Base-by-base conservation (phyloP, 208 protist genomes). In the Crithidia sp. region DNA sequence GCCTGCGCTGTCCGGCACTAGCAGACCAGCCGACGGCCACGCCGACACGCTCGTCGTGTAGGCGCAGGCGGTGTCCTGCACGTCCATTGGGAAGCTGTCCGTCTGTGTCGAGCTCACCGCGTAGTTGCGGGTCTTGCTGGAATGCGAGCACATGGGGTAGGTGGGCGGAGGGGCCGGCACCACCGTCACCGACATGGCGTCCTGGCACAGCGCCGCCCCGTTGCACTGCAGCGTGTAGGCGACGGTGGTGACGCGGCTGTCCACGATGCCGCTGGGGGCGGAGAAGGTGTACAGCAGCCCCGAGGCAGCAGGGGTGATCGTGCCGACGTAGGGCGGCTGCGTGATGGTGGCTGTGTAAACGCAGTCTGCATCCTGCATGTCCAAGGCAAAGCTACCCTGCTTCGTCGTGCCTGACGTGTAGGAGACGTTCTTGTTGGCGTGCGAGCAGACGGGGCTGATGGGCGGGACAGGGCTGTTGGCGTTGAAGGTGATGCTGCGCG, bases 121-220 rank as follows among this genome's bases (percentile, higher is more conserved):
- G 44, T 77, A 85, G 66, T 67, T 71, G 49, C 19, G 28, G 5
- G 59, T 60, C 59, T 57, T 65, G 50, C 41, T 53, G 13, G 67
- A 69, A 45, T 67, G 75, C 61, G 67, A 74, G 67, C 60, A 80
- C 62, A 7, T 57, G 28, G 56, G 62, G 50, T 63, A 81, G 55
- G 40, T 47, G 44, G 67, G 64, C 64, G 57, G 52, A 5, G 64
- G 64, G 5, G 64, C 64, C 6, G 64, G 64, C 64, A 68, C 52
- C 39, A 68, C 64, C 4, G 64, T 68, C 52, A 68, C 39, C 40
- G 9, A 40, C 64, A 68, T 43, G 39, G 64, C 52, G 28, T 77
- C 81, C 54, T 76, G 41, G 70, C 84, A 89, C 50, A 89, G 57
- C 55, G 80, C 28, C 9, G 37, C 47, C 28, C 68, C 78, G 53